These are phyloP conservation scores for Eustoma russellianum DNA, from an alignment of 257 asterid species.

Conservation along the genomic window DNA sequence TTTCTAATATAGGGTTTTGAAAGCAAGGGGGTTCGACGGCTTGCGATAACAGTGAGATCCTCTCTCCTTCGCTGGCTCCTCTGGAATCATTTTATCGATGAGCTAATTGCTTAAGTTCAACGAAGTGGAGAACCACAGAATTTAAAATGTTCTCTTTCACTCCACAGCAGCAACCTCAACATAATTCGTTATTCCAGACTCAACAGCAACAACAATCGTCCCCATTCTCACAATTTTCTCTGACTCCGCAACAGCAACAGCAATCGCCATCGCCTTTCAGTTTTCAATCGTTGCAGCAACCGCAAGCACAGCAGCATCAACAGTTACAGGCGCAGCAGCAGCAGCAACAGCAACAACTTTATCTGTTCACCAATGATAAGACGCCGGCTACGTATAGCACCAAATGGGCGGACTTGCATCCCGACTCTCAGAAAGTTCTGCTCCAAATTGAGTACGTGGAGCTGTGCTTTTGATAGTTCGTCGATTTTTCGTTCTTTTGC, in stretches of 20 bases:
- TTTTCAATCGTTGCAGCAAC: slow-evolving; percentile 29
- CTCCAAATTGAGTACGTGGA: slow-evolving; percentile 67
- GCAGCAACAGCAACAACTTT: slow-evolving; percentile 46
- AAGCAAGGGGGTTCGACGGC: no score
- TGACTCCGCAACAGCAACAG: slow-evolving; percentile 20
- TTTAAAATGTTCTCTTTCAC: slow-evolving; percentile 61
- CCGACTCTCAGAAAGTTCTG: slow-evolving; percentile 80
- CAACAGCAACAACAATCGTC: slow-evolving; percentile 29
- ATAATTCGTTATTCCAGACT: slow-evolving; percentile 20
- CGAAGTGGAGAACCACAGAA: slow-evolving; percentile 1
- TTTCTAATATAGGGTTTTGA: slow-evolving; percentile 39
- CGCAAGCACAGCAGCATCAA: slow-evolving; percentile 17
- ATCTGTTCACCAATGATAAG: slow-evolving; percentile 64
- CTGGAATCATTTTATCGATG: no score
- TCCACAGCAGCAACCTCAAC: slow-evolving; percentile 43
- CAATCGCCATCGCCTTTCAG: slow-evolving; percentile 1
- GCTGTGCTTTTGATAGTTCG: background rate
- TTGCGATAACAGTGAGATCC: no score
- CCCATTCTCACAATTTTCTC: slow-evolving; percentile 17
- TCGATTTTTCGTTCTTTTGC: background rate
- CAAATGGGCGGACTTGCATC: slow-evolving; percentile 96
- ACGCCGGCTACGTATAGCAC: slow-evolving; percentile 80
- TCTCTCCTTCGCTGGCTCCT: no score
- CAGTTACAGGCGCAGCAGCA: slow-evolving; percentile 29
- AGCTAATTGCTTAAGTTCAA: background rate